Evolutionary conservation across 108 stramenopile species (phyloP), one percentile per base, ranked within the genome.

Genomic region (Pseudonitzschia delicatissima): DNA sequence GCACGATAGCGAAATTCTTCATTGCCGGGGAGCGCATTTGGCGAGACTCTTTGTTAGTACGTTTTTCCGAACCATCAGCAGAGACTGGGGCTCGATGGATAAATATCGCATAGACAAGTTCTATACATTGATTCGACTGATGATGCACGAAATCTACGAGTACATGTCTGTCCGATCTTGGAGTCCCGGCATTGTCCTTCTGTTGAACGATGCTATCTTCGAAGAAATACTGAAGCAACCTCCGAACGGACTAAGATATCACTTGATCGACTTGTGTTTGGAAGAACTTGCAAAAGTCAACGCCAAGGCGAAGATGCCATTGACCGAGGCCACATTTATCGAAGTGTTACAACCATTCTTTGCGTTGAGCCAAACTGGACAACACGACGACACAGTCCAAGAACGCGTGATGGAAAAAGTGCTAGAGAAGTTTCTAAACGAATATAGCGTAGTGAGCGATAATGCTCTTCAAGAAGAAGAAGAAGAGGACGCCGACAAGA

Each of bases 31-130:
- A 12, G 95, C 90, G 18, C 92, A 93, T 65, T 75, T 96, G 35
- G 87, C 84, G 7, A 73, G 83, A 5, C 53, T 95, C 21, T 94
- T 92, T 74, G 69, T 95, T 49, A 62, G 78, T 33, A 91, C 91
- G 20, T 94, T 94, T 75, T 84, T 96, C 53, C 77, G 76, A 15
- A 97, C 92, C 3, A 48, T 97, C 32, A 62, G 74, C 23, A 77
- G 94, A 26, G 96, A 97, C 62, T 97, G 96, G 96, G 90, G 85
- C 6, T 82, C 83, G 52, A 87, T 97, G 72, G 96, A 97, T 73
- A 92, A 94, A 80, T 87, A 97, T 69, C 81, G 96, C 8, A 76
- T 97, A 8, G 92, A 97, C 68, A 97, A 97, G 64, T 94, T 97
- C 51, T 97, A 97, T 73, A 91, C 89, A 21, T 71, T 91, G 45